Evolutionary conservation across 108 stramenopile species (phyloP).

Genomic region (Epithemia pelagica): DNA sequence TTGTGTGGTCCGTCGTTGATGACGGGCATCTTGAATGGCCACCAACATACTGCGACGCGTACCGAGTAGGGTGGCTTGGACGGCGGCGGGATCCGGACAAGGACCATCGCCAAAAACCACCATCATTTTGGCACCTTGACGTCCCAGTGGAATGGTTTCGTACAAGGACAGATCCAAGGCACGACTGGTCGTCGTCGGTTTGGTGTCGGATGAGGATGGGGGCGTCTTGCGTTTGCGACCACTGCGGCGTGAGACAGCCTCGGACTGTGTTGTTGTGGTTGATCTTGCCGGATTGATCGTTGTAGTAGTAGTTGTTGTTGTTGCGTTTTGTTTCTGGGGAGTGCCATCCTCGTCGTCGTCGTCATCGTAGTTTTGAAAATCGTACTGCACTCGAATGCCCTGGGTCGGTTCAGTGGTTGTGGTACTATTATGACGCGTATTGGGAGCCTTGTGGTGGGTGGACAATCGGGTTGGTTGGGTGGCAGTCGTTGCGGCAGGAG

Average conservation of each 20-base stretch:
- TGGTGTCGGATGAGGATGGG: slow-evolving; percentile 2
- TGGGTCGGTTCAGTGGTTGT: background rate
- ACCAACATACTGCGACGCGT: slow-evolving; percentile 48
- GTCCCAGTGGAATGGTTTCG: slow-evolving; percentile 65
- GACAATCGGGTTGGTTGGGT: background rate
- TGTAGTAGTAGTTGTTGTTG: background rate
- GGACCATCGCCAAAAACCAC: slow-evolving; percentile 76
- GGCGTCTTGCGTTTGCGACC: background rate
- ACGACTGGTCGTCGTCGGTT: background rate
- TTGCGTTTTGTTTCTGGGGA: background rate
- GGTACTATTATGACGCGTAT: background rate
- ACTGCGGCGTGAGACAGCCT: background rate
- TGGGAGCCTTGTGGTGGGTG: background rate
- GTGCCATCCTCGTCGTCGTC: slow-evolving; percentile 12
- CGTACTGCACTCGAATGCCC: slow-evolving; percentile 4
- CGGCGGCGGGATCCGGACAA: slow-evolving; percentile 40
- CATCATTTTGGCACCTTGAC: slow-evolving; percentile 63
- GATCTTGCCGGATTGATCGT: background rate
- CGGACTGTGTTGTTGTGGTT: background rate
- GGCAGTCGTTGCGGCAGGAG: slow-evolving; percentile 8
- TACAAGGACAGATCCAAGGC: slow-evolving; percentile 17
- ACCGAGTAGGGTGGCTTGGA: slow-evolving; percentile 45
- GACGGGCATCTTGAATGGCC: slow-evolving; percentile 71
- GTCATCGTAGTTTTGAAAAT: slow-evolving; percentile 30
- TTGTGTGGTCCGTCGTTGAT: slow-evolving; percentile 35